Conservation (phyloP, 352 stramenopile species). For the Peronospora belbahrii region DNA sequence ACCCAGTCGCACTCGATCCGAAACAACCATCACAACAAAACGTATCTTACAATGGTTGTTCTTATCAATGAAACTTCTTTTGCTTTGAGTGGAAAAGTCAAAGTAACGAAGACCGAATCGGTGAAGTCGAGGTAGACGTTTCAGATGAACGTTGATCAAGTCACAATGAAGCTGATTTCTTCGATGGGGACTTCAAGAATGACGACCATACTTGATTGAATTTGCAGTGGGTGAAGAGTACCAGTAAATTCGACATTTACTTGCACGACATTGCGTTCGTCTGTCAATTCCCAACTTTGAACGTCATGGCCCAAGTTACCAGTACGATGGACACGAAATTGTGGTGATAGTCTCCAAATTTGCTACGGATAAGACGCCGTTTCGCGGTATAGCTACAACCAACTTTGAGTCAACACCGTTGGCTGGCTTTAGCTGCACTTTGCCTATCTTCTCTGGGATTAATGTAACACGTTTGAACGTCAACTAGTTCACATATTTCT, state of each 20-base stretch:
- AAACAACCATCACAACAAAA: not conserved
- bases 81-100: not conserved
- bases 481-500: not conserved
- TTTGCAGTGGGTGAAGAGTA: not conserved
- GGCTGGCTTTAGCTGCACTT: not conserved
- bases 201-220: not conserved
- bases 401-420: not conserved
- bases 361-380: not conserved
- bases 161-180: not conserved
- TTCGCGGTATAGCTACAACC: not conserved
- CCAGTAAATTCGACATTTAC: not conserved
- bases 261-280: not conserved
- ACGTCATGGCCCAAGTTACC: not conserved
- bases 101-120: not conserved
- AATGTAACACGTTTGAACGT: too few relatives aligned
- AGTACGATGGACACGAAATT: not conserved
- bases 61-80: not conserved
- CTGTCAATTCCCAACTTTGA: not conserved
- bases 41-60: not conserved
- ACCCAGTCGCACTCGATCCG: slow-evolving; percentile 10
- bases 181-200: not conserved
- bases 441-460: not conserved
- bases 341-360: not conserved
- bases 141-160: not conserved
- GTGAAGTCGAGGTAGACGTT: not conserved